A percentile compares a stretch with the other conserved stretches of the same genome.
Evolutionary conservation across 176 grass and related monocot species (phyloP).

Genomic region (Eremochloa ophiuroides): DNA sequence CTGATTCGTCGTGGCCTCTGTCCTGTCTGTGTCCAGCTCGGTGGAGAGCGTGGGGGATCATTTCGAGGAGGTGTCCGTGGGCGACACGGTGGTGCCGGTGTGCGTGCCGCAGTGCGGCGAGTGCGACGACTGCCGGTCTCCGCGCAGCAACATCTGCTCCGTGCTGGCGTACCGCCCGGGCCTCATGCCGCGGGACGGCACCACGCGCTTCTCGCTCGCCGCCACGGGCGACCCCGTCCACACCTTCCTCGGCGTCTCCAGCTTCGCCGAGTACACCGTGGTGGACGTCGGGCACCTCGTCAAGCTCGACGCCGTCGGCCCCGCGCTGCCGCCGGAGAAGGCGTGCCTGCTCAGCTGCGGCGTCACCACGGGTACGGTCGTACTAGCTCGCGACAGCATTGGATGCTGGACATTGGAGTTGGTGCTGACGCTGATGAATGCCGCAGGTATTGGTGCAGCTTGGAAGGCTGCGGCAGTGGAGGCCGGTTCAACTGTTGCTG

Average conservation of each 20-base stretch:
- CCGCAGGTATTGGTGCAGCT: conserved; percentile 56
- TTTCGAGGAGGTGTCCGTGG: conserved; percentile 39
- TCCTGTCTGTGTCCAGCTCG: conserved; percentile 23
- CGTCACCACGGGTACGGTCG: conserved; percentile 47
- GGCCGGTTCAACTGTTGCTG: no score
- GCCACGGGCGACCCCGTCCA: conserved; percentile 46
- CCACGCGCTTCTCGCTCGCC: conserved; percentile 46
- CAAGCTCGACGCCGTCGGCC: conserved; percentile 5
- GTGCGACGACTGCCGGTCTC: conserved; percentile 45
- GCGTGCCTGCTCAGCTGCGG: conserved; percentile 74
- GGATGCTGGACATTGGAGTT: background rate
- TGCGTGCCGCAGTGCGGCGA: conserved; percentile 54
- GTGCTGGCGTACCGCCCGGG: background rate
- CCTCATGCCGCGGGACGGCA: conserved; percentile 54
- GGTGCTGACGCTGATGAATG: background rate
- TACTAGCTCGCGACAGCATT: no score
- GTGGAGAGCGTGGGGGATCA: conserved; percentile 70
- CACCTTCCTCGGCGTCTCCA: no score
- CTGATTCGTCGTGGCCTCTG: background rate
- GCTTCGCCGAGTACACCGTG: no score
- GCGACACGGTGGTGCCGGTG: conserved; percentile 57
- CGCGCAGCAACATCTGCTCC: conserved; percentile 57
- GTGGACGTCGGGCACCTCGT: conserved; percentile 44
- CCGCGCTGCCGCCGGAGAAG: conserved; percentile 42
- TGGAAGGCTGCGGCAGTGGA: conserved; percentile 30